Base-by-base conservation (phyloP, 1,284 basidiomycete genomes). In the Cystobasidiaceae sp. region DNA sequence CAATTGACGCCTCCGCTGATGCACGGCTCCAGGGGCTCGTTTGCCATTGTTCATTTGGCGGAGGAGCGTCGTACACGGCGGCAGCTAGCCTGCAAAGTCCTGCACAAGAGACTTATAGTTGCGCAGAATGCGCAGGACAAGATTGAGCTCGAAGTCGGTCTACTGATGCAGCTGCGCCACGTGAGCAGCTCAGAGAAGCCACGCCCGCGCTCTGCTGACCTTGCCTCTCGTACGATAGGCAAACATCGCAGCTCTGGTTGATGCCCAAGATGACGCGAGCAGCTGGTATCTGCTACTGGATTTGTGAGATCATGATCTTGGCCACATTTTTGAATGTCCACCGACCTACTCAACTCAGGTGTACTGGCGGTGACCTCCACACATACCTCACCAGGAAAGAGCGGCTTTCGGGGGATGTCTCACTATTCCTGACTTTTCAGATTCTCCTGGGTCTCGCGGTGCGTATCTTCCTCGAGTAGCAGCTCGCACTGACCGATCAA, bases 61-160 rank as follows among this genome's bases (percentile, higher is more conserved):
- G 23, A 44, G 11, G 39, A 62, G n/a, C 4, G 17, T 11, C 21
- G 5, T 13, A 54, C 25, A 34, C 49, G 60, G 17, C 48, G 28
- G 11, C 60, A 62, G 25, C 28, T 52, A 32, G 60, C 60, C 17
- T 62, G 60, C 60, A 62, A 62, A 27, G 50, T 62, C 5, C 34
- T 62, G 4, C 15, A 45, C 34, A 45, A 48, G 28, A 44, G 9
- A 17, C 8, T 54, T n/a, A 52, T 62, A 5, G 49, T 13, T 17
- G 27, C 43, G 19, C 11, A 41, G 17, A 41, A 49, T 4, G 5
- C 32, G 21, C 25, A 25, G 17, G 39, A 62, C 17, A 34, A 62
- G 50, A 33, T 62, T 9, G 50, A 62, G 41, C 28, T 19, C n/a
- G 60, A 62, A 28, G 30, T 62, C 17, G n/a, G 21, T 21, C 37